A percentile compares a stretch with the other conserved stretches of the same genome.
These are phyloP conservation scores for Hydnum rufescens DNA, from an alignment of 768 basidiomycete genomes.

Conservation along the genomic window DNA sequence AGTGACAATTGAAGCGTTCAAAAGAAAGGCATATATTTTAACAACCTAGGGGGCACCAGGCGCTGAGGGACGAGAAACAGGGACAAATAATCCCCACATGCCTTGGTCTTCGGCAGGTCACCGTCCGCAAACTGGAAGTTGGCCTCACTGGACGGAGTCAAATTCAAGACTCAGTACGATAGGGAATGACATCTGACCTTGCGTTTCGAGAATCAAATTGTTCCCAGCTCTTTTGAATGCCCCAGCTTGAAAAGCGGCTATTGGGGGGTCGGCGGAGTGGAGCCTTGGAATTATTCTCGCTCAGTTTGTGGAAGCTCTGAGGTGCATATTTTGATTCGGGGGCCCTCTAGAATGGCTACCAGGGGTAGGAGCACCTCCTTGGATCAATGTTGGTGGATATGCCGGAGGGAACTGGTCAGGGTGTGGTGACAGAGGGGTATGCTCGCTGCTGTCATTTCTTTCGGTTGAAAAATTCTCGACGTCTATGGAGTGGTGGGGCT, in stretches of 20 bases:
- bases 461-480: background rate
- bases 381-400: background rate
- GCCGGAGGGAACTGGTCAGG: background rate
- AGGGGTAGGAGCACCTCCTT: background rate
- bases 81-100: conserved; percentile 10
- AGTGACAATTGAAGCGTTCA: conserved; percentile 57
- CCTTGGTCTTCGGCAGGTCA: conserved; percentile 38
- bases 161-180: no score
- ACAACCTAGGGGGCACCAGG: conserved; percentile 24
- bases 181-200: conserved; percentile 8
- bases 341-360: background rate
- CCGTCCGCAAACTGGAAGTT: conserved; percentile 28
- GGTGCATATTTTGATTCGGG: background rate
- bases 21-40: conserved; percentile 48
- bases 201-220: conserved; percentile 37
- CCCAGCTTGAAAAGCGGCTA: background rate
- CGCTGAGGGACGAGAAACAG: background rate
- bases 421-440: background rate
- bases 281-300: background rate
- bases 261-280: background rate
- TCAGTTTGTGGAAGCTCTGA: background rate
- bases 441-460: background rate
- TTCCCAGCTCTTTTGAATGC: conserved; percentile 21
- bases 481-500: background rate
- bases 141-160: background rate